Percentiles rank a stretch among this genome's conserved stretches.
Conservation (phyloP, 2,329 filamentous ascomycete genomes). For the Trichoderma asperellum region DNA sequence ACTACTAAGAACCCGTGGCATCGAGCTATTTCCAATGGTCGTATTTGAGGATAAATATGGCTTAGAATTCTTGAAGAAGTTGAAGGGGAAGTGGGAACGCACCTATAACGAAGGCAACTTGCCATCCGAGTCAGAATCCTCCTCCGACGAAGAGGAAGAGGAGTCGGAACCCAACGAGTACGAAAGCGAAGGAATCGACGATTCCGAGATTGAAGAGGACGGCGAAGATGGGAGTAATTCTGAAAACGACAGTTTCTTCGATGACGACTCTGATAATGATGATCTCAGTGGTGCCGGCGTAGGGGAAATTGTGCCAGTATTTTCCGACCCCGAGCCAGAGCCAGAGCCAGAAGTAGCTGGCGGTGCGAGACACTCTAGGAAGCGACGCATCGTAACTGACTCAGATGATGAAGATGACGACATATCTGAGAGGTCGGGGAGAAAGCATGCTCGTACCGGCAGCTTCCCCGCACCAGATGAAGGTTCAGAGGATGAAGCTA, state of each 20-base stretch:
- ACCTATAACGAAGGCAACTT: not conserved
- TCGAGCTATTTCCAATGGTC: conserved; percentile 40
- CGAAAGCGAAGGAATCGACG: conserved; percentile 48
- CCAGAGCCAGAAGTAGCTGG: conserved; percentile 29
- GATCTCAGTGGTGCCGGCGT: conserved; percentile 20
- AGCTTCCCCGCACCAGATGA: conserved; percentile 17
- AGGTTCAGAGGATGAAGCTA: conserved; percentile 35
- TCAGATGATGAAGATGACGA: conserved; percentile 42
- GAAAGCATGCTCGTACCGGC: conserved; percentile 36
- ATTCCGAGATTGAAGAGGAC: conserved; percentile 37
- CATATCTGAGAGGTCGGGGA: conserved; percentile 30
- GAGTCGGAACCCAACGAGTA: conserved; percentile 39
- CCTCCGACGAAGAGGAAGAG: conserved; percentile 1
- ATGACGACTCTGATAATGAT: conserved; percentile 28
- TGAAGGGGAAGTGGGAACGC: conserved; percentile 27
- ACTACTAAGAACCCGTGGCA: conserved; percentile 19
- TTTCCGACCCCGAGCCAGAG: conserved; percentile 42
- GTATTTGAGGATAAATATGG: conserved; percentile 35
- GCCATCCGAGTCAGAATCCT: not conserved
- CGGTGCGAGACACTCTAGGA: conserved; percentile 33
- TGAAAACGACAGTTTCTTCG: conserved; percentile 7
- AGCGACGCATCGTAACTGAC: conserved; percentile 39
- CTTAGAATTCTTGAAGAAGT: conserved; percentile 30
- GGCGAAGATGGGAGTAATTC: conserved; percentile 2
- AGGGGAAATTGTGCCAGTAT: conserved; percentile 32